Percentiles rank a stretch among this genome's conserved stretches.
Conservation (phyloP, 2,329 filamentous ascomycete species). For the Talaromyces islandicus region DNA sequence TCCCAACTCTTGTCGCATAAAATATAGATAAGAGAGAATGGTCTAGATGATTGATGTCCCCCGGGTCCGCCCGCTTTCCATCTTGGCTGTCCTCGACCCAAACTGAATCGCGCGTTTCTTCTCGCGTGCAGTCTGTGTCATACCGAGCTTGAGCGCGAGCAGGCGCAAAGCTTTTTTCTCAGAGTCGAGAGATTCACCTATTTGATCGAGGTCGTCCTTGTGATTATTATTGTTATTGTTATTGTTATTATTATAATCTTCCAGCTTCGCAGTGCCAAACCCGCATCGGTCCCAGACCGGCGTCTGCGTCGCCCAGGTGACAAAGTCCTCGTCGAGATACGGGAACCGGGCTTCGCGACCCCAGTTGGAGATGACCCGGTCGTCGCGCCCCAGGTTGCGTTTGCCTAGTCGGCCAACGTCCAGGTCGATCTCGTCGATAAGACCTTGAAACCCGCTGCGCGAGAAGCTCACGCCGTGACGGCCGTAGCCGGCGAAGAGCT, state of each 20-base stretch:
- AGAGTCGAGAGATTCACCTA: constrained; percentile 52
- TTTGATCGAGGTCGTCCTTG: no score
- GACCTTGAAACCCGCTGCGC: constrained; percentile 60
- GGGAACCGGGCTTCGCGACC: constrained; percentile 84
- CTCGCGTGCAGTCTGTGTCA: constrained; percentile 68
- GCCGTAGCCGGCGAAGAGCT: constrained; percentile 89
- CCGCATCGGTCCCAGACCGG: constrained; percentile 85
- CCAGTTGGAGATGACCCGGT: constrained; percentile 86
- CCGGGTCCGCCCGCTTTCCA: constrained; percentile 61
- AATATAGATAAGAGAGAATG: not conserved
- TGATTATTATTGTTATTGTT: no score
- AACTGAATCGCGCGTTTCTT: constrained; percentile 93
- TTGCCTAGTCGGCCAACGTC: constrained; percentile 83
- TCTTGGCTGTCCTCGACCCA: constrained; percentile 75
- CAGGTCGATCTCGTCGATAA: constrained; percentile 75
- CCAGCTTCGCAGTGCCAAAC: constrained; percentile 52
- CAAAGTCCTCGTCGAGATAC: constrained; percentile 78
- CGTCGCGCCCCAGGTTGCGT: constrained; percentile 91
- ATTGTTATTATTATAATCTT: no score
- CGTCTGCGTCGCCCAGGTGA: constrained; percentile 68
- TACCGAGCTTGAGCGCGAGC: constrained; percentile 66
- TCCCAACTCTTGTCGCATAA: no score
- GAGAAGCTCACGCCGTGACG: constrained; percentile 74
- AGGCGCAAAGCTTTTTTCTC: constrained; percentile 77
- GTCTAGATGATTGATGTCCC: constrained; percentile 50